Evolutionary conservation across 176 grass and related monocot species (phyloP), one percentile per base, ranked within the genome.

Genomic region (Oryza brachyantha): DNA sequence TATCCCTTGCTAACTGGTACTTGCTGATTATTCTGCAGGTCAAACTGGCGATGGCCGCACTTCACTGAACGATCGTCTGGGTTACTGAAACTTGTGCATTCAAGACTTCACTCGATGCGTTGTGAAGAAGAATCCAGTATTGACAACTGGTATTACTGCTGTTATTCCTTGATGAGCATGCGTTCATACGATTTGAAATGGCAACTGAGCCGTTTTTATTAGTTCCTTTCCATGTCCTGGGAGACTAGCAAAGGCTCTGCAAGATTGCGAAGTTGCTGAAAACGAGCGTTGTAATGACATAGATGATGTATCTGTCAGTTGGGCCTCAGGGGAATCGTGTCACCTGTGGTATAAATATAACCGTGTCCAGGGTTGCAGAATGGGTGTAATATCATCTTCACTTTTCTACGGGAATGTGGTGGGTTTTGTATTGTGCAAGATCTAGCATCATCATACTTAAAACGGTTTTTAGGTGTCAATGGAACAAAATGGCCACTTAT

Each of bases 21-120:
- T 58, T 82, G 31, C 32, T 75, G 63, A 71, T 67, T 71, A 21
- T 77, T 82, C 21, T 78, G 70, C 76, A 98, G 96, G 96, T 72
- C 96, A 98, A 98, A 98, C 96, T 81, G 96, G 96, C 46, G 96
- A 98, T 87, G 96, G 96, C 0, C 96, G 92, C 68, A 94, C 90
- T 57, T 84, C 88, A 5, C 29, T 99, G 88, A 99, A 99, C 68
- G 96, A 99, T 1, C 92, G 92, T 50, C 74, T 99, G 26, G 96
- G 96, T 71, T 99, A 99, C 71, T 97, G 75, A 96, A 10, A 28
- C 24, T 46, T 1, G 34, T 61, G 26, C 78, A 70, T 28, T 19
- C 8, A 34, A 34, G 22, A 45, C 8, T 39, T 4, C 0, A 16
- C 26, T 52, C 8, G 60, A 64, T 10, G 1, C 24, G 16, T 52